Conservation (phyloP, 352 stramenopile species). For the Sclerospora graminicola region DNA sequence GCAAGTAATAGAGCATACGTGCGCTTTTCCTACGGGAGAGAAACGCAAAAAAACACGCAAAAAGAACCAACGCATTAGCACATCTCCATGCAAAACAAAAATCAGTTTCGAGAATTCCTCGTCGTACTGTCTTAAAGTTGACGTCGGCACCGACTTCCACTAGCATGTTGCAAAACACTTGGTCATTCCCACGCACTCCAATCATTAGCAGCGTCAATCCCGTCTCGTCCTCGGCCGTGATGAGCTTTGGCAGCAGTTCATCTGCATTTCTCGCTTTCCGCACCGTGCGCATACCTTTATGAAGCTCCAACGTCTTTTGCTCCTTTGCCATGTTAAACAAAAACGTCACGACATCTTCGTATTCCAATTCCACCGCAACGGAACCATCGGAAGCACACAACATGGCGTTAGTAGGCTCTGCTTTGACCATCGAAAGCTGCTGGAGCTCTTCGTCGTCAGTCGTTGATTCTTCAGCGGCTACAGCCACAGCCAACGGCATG, state of each 20-base stretch:
- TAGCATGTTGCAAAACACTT: slow-evolving; percentile 45
- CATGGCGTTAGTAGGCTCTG: slow-evolving; percentile 15
- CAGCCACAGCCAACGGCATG: slow-evolving; percentile 23
- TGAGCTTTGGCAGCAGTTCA: slow-evolving; percentile 37
- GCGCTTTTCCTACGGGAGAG: slow-evolving; percentile 53
- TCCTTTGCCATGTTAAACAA: slow-evolving; percentile 54
- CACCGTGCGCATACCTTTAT: slow-evolving; percentile 52
- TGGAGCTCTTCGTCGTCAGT: slow-evolving; percentile 74
- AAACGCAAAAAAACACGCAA: slow-evolving; percentile 2
- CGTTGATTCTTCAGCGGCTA: slow-evolving; percentile 51
- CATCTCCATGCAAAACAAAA: slow-evolving; percentile 1
- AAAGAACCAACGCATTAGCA: slow-evolving; percentile 5
- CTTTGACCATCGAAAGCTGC: slow-evolving; percentile 48
- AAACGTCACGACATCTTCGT: slow-evolving; percentile 47
- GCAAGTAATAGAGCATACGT: slow-evolving; percentile 72
- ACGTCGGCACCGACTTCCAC: slow-evolving; percentile 65
- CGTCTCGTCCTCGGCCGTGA: slow-evolving; percentile 62
- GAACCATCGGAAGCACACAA: slow-evolving; percentile 14
- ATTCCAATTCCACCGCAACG: slow-evolving; percentile 32
- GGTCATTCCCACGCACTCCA: slow-evolving; percentile 51
- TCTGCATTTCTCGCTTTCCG: slow-evolving; percentile 34
- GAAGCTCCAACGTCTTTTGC: slow-evolving; percentile 34
- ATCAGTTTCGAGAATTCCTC: not conserved
- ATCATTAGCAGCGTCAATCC: slow-evolving; percentile 80
- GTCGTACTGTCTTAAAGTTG: slow-evolving; percentile 70